These are phyloP conservation scores for Lachnellula subtilissima DNA, from an alignment of 2,329 filamentous ascomycete genomes.

Conservation along the genomic window DNA sequence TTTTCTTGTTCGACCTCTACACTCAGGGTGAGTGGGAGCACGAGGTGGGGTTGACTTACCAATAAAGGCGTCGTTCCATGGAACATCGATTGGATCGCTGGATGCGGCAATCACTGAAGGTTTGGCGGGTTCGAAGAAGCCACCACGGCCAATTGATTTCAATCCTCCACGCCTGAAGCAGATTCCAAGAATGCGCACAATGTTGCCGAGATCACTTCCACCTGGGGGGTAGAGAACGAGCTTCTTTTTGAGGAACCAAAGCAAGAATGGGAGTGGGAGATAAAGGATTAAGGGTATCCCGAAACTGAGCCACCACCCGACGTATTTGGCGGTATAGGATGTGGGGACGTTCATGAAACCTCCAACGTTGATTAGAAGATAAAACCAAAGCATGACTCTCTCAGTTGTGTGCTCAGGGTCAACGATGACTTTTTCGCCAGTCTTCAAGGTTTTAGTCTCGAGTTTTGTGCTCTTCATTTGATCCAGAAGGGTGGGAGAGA, in stretches of 20 bases:
- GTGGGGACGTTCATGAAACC: conserved; percentile 43
- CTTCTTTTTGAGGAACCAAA: conserved; percentile 41
- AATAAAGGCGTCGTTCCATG: conserved; percentile 76
- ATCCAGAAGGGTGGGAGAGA: conserved; percentile 58
- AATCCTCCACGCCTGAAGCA: conserved; percentile 50
- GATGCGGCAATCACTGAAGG: conserved; percentile 54
- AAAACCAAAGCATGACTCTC: conserved; percentile 47
- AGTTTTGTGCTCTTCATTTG: conserved; percentile 42
- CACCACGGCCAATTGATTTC: conserved; percentile 37
- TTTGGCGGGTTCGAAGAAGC: conserved; percentile 65
- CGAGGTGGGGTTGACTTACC: background rate
- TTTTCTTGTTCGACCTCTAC: background rate
- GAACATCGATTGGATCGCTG: conserved; percentile 63
- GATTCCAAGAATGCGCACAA: conserved; percentile 38
- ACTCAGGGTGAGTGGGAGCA: background rate
- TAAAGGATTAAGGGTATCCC: conserved; percentile 54
- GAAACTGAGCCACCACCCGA: conserved; percentile 45
- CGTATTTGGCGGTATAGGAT: conserved; percentile 41
- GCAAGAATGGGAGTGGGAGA: conserved; percentile 48
- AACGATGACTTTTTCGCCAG: conserved; percentile 56
- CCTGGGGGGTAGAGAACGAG: conserved; percentile 41
- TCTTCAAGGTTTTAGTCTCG: conserved; percentile 39
- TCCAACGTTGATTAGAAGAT: conserved; percentile 66
- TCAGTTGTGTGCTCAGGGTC: conserved; percentile 55
- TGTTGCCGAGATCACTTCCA: conserved; percentile 42